Evolutionary conservation across 202 grass and related monocot species (phyloP), one percentile per base, ranked within the genome.

Genomic region (Saccharum hybrid): DNA sequence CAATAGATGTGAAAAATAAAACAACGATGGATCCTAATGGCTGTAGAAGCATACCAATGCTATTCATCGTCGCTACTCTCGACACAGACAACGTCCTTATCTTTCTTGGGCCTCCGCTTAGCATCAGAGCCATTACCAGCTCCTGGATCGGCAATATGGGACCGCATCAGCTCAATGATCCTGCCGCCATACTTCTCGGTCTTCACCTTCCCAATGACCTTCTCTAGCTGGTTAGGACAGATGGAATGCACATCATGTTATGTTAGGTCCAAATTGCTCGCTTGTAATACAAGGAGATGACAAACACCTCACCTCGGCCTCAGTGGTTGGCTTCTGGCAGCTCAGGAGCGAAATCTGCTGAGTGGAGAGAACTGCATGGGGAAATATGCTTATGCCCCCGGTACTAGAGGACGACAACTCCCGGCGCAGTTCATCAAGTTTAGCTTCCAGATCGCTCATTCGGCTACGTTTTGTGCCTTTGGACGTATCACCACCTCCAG

Each of bases 131-230:
- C 74, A 48, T 74, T 80, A 61, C 76, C 68, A 65, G 49, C 42
- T 75, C 81, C 90, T 36, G 72, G 80, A 48, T 69, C 26, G 42
- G 7, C 42, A 15, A 36, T 11, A 21, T 86, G 66, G 34, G 82
- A 40, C 42, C 41, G 69, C 77, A 98, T 83, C 28, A 94, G 75
- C 71, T 94, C 78, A 71, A 97, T 75, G 52, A 97, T 94, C 37
- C 69, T 73, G 31, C 14, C 13, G 52, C 94, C 92, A 1, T 97
- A 97, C 88, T 97, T 94, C 23, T 75, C 66, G 0, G 84, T 76
- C 84, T 97, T 94, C n/a, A 94, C 79, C 91, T 94, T 98, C n/a
- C 95, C 90, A 40, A 97, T 94, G 48, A 91, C 69, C 78, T 91
- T 91, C 83, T 94, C 92, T 19, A 94, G 70, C 95, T 98, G 88